phyloP scores from a whole-genome alignment of 345 rosid genomes.

The Aquilaria yunnanensis region DNA sequence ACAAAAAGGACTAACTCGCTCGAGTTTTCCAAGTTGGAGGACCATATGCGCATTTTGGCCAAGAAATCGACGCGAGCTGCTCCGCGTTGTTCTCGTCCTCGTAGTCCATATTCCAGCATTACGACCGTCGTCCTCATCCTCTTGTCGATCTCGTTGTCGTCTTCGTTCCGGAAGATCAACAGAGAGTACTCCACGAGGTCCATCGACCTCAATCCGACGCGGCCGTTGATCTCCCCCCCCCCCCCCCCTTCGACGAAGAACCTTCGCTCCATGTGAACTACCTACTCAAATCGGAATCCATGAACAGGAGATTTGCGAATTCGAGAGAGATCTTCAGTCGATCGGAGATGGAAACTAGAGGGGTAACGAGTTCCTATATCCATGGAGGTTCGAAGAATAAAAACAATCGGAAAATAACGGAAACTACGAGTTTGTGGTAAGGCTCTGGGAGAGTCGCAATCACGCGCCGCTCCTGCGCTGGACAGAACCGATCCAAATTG shows the following conservation, averaged over 20 bases:
- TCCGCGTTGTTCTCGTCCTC: conserved; percentile 68
- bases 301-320: neutral
- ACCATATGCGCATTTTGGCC: too few species aligned
- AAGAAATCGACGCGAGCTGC: conserved; percentile 67
- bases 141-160: conserved; percentile 62
- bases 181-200: conserved; percentile 72
- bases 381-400: too few species aligned
- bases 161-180: conserved; percentile 86
- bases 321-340: neutral
- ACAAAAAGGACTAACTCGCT: too few species aligned
- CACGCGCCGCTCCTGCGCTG: too few species aligned
- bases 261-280: conserved; percentile 42
- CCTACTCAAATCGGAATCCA: neutral
- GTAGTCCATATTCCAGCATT: conserved; percentile 45
- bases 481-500: too few species aligned
- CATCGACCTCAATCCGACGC: conserved; percentile 42
- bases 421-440: neutral
- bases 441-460: neutral
- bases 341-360: neutral
- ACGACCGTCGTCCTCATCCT: conserved; percentile 26
- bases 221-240: conserved; percentile 49
- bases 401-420: too few species aligned
- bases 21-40: too few species aligned
- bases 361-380: neutral
- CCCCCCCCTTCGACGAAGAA: conserved; percentile 37